phyloP scores from a whole-genome alignment of 768 basidiomycete genomes.

The Lactarius pseudohatsudake region DNA sequence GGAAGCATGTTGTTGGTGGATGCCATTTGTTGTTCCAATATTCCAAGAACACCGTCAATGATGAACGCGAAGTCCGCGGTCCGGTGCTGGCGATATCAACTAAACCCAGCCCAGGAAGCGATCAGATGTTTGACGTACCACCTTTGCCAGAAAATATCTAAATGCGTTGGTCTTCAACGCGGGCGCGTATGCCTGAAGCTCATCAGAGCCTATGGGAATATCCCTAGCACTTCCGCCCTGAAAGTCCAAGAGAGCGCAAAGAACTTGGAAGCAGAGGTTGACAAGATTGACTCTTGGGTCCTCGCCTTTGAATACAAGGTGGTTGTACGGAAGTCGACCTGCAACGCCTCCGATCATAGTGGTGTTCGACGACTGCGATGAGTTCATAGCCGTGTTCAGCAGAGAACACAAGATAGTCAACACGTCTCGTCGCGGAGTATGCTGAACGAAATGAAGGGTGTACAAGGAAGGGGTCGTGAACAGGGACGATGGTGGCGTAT shows the following conservation, averaged over 20 bases:
- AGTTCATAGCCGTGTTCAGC: constrained; percentile 85
- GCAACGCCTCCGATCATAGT: constrained; percentile 67
- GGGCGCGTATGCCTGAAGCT: constrained; percentile 47
- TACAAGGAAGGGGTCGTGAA: constrained; percentile 75
- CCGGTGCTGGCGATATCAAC: constrained; percentile 61
- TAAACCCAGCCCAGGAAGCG: neutral
- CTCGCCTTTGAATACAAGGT: constrained; percentile 87
- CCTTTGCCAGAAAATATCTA: constrained; percentile 85
- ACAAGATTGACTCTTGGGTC: constrained; percentile 74
- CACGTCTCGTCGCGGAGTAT: constrained; percentile 76
- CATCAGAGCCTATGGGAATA: constrained; percentile 41
- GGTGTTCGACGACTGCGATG: constrained; percentile 46
- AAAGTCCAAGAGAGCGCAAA: constrained; percentile 77
- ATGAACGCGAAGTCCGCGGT: constrained; percentile 87
- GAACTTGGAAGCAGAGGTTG: constrained; percentile 70
- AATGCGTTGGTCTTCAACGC: constrained; percentile 81
- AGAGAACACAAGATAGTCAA: constrained; percentile 91
- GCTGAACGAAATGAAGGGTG: constrained; percentile 74
- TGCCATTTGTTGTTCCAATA: constrained; percentile 74
- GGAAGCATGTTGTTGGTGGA: constrained; percentile 75
- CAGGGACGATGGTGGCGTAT: constrained; percentile 67
- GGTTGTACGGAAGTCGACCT: constrained; percentile 84
- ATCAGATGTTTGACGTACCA: constrained; percentile 1
- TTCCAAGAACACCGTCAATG: constrained; percentile 63
- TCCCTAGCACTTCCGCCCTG: constrained; percentile 76